Base-by-base conservation (phyloP, 768 basidiomycete genomes). In the Russula griseocarnosa region DNA sequence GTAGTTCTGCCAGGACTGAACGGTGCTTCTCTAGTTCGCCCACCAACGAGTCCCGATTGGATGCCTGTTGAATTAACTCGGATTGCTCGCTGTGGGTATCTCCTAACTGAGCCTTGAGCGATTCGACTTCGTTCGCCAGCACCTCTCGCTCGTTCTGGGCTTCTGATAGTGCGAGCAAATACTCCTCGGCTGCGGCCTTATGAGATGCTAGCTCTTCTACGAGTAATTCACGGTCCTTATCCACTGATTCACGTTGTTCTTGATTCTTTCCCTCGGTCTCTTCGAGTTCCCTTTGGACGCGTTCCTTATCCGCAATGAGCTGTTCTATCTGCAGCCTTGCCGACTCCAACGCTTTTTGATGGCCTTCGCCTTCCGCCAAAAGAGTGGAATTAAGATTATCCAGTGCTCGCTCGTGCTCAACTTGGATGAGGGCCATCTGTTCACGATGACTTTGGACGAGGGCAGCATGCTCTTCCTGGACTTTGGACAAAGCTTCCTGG, bases 21-120 rank as follows among this genome's bases (percentile, higher is more conserved):
- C 89, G 88, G 73, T 91, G 88, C 40, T 80, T 83, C 69, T 93
- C 90, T 38, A 94, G 77, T 70, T 94, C 90, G 24, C 82, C 80
- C 11, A 83, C 83, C 42, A 92, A 79, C 20, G 88, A 86, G 68
- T 91, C 84, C 46, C 85, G 86, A 68, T 87, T 86, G 9, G 89
- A 88, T 11, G 83, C 85, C 71, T 90, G 89, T 67, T 86, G 82
- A 36, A 85, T 76, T 13, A 90, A 81, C 70, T 81, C 81, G 4
- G 81, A 79, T 68, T 87, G 85, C 70, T 88, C 84, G 18, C 70
- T 75, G 38, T 79, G 82, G 36, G 84, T 83, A 66, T 76, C 77
- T 55, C 83, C 79, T 10, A 92, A 77, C 70, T 90, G 87, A 14
- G 75, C 79, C 61, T 81, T 81, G 55, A 89, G 78, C 67, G 75